Evolutionary conservation across 257 asterid genomes (phyloP).

Genomic region (Ophiorrhiza pumila): DNA sequence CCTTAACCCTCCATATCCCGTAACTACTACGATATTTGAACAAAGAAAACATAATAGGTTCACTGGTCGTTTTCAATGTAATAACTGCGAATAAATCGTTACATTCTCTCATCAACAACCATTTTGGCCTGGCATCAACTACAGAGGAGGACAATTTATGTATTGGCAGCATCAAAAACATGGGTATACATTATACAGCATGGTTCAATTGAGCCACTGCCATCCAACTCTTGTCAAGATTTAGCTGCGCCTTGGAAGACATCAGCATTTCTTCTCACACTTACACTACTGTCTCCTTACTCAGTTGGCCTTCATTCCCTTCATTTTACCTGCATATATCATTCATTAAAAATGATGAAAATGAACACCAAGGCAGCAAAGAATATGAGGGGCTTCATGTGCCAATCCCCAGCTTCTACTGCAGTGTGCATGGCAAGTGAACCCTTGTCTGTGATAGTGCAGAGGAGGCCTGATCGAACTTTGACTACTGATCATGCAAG

Average conservation of each 20-base stretch:
- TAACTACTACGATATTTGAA: background rate
- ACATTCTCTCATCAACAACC: conserved; percentile 4
- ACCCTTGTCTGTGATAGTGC: conserved; percentile 37
- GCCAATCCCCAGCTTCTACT: conserved; percentile 50
- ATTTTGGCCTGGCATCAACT: background rate
- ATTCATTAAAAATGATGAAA: conserved; percentile 5
- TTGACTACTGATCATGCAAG: conserved; percentile 20
- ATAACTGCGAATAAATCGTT: background rate
- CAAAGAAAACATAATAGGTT: background rate
- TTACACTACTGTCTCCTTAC: background rate
- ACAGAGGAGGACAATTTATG: conserved; percentile 10
- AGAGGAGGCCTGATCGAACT: conserved; percentile 16
- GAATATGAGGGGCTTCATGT: conserved; percentile 65
- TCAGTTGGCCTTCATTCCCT: background rate
- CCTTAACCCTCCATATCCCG: background rate
- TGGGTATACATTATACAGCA: conserved; percentile 6
- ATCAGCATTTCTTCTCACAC: conserved; percentile 1
- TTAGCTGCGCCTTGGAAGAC: conserved; percentile 14
- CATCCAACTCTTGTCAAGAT: conserved; percentile 3
- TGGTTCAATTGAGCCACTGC: conserved; percentile 1
- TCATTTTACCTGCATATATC: conserved; percentile 1
- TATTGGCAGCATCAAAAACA: conserved; percentile 22
- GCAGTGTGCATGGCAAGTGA: conserved; percentile 59
- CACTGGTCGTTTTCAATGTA: conserved; percentile 2
- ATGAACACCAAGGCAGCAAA: conserved; percentile 38